A percentile compares a stretch with the other conserved stretches of the same genome.
These are phyloP conservation scores for Astrocystis sublimbata DNA, from an alignment of 495 filamentous ascomycete genomes.

Conservation along the genomic window DNA sequence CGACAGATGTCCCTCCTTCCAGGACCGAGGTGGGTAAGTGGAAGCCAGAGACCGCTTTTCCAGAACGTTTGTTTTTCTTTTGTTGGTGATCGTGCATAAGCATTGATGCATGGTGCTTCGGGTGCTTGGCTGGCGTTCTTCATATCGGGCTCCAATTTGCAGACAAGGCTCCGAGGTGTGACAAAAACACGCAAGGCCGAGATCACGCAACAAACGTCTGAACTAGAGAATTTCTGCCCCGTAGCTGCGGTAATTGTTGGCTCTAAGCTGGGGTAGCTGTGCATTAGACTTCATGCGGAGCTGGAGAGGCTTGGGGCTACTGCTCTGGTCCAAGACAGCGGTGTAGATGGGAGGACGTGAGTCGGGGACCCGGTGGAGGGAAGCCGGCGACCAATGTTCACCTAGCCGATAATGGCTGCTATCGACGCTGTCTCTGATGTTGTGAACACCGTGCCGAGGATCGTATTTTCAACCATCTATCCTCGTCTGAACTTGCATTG, in stretches of 20 bases:
- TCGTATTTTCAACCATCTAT: not conserved
- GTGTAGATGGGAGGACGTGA: slow-evolving; percentile 10
- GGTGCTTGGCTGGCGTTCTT: slow-evolving; percentile 5
- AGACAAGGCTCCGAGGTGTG: not conserved
- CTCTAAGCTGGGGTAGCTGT: not conserved
- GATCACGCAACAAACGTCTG: too few species aligned
- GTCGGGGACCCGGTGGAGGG: not conserved
- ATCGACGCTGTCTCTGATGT: not conserved
- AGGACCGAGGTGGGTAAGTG: not conserved
- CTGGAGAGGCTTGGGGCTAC: not conserved
- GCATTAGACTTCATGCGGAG: not conserved
- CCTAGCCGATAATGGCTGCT: not conserved
- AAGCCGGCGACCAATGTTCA: not conserved
- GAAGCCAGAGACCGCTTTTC: slow-evolving; percentile 18
- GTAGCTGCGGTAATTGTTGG: slow-evolving; percentile 7
- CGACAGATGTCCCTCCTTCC: too few species aligned
- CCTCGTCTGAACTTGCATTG: not conserved
- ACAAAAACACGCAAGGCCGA: too few species aligned
- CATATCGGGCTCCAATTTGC: too few species aligned
- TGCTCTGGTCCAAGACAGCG: not conserved
- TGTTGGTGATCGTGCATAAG: slow-evolving; percentile 23
- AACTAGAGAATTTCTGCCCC: not conserved
- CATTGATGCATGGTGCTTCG: slow-evolving; percentile 14
- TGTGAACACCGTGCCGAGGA: too few species aligned
- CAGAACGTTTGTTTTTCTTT: slow-evolving; percentile 14